These are phyloP conservation scores for Aegilops longissima DNA, from an alignment of 176 grass and related monocot genomes.

Conservation along the genomic window DNA sequence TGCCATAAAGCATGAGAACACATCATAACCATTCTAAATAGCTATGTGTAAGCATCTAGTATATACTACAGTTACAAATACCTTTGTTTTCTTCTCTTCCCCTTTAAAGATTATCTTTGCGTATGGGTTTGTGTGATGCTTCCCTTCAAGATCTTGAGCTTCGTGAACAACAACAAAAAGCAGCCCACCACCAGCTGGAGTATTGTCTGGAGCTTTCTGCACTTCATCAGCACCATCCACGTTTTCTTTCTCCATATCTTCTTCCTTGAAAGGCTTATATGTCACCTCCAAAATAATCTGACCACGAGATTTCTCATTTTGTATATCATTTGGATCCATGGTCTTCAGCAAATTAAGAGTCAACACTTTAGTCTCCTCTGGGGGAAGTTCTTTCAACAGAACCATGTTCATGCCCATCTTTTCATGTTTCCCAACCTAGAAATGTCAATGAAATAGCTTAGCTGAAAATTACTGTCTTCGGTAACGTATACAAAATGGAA, in stretches of 20 bases:
- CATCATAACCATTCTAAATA: constrained; percentile 3
- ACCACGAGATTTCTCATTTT: constrained; percentile 81
- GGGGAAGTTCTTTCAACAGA: constrained; percentile 57
- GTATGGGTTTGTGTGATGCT: constrained; percentile 92
- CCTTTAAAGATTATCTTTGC: constrained; percentile 76
- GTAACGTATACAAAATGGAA: constrained; percentile 10
- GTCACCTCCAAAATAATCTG: constrained; percentile 65
- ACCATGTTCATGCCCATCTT: constrained; percentile 83
- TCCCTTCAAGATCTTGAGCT: constrained; percentile 90
- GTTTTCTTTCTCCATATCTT: constrained; percentile 50
- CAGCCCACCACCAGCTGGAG: constrained; percentile 77
- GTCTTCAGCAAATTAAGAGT: constrained; percentile 83
- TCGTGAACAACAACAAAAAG: constrained; percentile 80
- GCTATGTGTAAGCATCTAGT: neutral
- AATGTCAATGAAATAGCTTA: constrained; percentile 20
- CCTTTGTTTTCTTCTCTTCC: constrained; percentile 92
- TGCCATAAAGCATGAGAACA: neutral
- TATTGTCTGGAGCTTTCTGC: constrained; percentile 62
- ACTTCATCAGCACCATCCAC: constrained; percentile 32
- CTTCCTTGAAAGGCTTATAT: constrained; percentile 92
- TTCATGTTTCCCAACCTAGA: constrained; percentile 82
- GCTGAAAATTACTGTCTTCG: neutral
- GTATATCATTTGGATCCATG: constrained; percentile 61
- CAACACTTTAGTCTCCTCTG: constrained; percentile 59
- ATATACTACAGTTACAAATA: constrained; percentile 24